A percentile compares a stretch with the other conserved stretches of the same genome.
Evolutionary conservation across 306 rosid genomes (phyloP).

Genomic region (Heteromeles arbutifolia): DNA sequence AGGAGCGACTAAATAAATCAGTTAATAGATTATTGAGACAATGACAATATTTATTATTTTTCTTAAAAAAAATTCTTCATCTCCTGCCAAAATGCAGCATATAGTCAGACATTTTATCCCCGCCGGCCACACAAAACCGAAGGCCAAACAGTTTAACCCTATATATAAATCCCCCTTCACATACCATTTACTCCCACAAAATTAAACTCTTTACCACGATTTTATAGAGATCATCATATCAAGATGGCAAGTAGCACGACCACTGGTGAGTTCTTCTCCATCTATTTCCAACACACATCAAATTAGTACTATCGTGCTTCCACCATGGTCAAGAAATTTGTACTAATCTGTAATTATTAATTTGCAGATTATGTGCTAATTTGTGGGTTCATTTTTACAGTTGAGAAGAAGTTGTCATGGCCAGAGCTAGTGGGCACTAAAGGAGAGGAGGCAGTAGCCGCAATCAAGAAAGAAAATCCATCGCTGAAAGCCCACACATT

Average conservation of each 20-base stretch:
- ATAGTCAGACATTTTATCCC: neutral
- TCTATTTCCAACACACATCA: neutral
- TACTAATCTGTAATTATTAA: too few relatives aligned
- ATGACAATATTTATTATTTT: neutral
- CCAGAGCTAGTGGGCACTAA: constrained; percentile 39
- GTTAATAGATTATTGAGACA: too few relatives aligned
- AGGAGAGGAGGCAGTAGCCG: constrained; percentile 33
- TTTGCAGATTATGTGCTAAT: neutral
- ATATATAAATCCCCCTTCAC: neutral
- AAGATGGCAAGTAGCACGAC: neutral
- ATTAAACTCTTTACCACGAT: neutral
- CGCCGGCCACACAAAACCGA: neutral
- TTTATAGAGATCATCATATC: neutral
- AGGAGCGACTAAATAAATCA: too few relatives aligned
- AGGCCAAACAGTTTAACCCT: neutral
- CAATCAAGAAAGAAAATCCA: constrained; percentile 32
- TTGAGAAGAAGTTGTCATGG: constrained; percentile 20
- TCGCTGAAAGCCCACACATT: constrained; percentile 22
- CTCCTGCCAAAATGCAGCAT: neutral
- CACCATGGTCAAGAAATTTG: neutral
- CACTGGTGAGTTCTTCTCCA: neutral
- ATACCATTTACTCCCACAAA: neutral
- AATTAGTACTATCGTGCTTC: neutral
- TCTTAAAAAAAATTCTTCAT: neutral
- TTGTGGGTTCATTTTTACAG: neutral